These are phyloP conservation scores for Parmelia sp. DNA, from an alignment of 495 filamentous ascomycete genomes.

Conservation along the genomic window DNA sequence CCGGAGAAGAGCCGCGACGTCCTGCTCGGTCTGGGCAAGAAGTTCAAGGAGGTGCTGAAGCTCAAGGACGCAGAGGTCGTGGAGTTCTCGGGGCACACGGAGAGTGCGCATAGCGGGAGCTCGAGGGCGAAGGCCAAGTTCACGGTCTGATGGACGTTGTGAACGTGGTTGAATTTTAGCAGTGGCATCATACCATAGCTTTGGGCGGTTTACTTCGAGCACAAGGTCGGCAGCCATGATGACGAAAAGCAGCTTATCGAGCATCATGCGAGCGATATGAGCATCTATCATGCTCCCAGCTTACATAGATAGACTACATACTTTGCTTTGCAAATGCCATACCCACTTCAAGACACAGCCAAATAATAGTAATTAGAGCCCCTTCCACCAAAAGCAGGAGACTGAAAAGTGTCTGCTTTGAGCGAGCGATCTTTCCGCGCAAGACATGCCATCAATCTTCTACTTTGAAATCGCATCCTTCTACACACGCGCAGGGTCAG, in stretches of 20 bases:
- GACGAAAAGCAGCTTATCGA: background rate
- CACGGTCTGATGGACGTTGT: slow-evolving; percentile 51
- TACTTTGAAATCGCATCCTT: too few species aligned
- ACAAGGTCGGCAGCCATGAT: background rate
- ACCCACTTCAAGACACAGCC: too few species aligned
- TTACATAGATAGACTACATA: background rate
- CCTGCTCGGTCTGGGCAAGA: slow-evolving; percentile 71
- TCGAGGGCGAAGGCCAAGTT: slow-evolving; percentile 94
- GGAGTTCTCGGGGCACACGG: slow-evolving; percentile 95
- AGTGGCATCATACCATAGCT: background rate
- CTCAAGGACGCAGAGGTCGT: slow-evolving; percentile 67
- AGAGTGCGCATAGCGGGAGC: slow-evolving; percentile 85
- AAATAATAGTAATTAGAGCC: too few species aligned
- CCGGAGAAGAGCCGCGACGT: slow-evolving; percentile 76
- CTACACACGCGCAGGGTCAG: too few species aligned
- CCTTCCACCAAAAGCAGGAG: too few species aligned
- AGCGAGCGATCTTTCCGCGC: too few species aligned
- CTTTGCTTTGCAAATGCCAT: background rate
- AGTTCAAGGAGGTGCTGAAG: slow-evolving; percentile 86
- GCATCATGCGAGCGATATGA: background rate
- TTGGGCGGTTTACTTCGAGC: background rate
- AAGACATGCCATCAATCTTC: too few species aligned
- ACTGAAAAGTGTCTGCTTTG: too few species aligned
- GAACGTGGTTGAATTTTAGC: background rate
- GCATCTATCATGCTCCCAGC: background rate